phyloP scores from a whole-genome alignment of 768 basidiomycete genomes.

The Trametes cubensis region DNA sequence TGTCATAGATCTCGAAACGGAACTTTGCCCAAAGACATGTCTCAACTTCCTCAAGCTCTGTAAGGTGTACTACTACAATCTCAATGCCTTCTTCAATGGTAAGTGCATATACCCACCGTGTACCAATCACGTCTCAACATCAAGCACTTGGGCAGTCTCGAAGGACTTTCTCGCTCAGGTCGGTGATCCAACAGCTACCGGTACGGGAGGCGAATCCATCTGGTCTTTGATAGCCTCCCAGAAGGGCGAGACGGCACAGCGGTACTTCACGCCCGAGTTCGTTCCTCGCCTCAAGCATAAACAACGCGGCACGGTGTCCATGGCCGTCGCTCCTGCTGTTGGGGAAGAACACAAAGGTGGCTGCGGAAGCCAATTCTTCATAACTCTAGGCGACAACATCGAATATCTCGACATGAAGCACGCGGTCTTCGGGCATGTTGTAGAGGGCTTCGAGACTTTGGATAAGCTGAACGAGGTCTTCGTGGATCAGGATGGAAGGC shows the following conservation, averaged over 20 bases:
- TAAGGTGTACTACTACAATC: slow-evolving; percentile 95
- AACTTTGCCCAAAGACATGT: slow-evolving; percentile 86
- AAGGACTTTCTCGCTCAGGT: slow-evolving; percentile 96
- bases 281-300: slow-evolving; percentile 82
- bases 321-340: slow-evolving; percentile 90
- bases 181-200: slow-evolving; percentile 95
- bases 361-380: slow-evolving; percentile 95
- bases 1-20: slow-evolving; percentile 93
- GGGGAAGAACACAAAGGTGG: slow-evolving; percentile 64
- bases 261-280: slow-evolving; percentile 89
- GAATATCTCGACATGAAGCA: slow-evolving; percentile 94
- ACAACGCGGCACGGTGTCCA: slow-evolving; percentile 87
- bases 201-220: slow-evolving; percentile 90
- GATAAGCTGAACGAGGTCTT: slow-evolving; percentile 93
- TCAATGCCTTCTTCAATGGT: slow-evolving; percentile 99
- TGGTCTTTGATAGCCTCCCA: slow-evolving; percentile 73
- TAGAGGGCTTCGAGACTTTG: slow-evolving; percentile 90
- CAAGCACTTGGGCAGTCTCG: slow-evolving; percentile 60
- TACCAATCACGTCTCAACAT: not conserved
- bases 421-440: slow-evolving; percentile 93
- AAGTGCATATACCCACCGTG: slow-evolving; percentile 32
- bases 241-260: slow-evolving; percentile 45
- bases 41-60: slow-evolving; percentile 98
- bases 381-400: slow-evolving; percentile 87
- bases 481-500: slow-evolving; percentile 84